Conservation (phyloP, 2,329 filamentous ascomycete species). For the Colletotrichum filicis region DNA sequence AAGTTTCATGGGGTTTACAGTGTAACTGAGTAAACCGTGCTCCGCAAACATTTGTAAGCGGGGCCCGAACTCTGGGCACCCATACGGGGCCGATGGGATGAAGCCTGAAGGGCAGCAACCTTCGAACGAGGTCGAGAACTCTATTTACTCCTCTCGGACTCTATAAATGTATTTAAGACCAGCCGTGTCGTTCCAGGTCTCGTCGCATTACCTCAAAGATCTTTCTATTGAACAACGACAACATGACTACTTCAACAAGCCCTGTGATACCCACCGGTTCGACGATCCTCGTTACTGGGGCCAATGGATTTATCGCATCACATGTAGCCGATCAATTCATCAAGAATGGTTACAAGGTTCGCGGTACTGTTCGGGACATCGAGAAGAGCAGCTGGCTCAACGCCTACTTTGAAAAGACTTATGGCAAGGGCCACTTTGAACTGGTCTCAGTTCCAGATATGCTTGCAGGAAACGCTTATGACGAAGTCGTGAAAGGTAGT, state of each 20-base stretch:
- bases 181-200: no score
- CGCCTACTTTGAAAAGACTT: slow-evolving; percentile 43
- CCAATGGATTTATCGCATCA: slow-evolving; percentile 53
- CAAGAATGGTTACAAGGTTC: slow-evolving; percentile 52
- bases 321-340: slow-evolving; percentile 53
- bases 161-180: no score
- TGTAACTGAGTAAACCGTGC: background rate
- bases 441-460: slow-evolving; percentile 49
- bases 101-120: no score
- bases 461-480: slow-evolving; percentile 38
- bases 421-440: slow-evolving; percentile 48
- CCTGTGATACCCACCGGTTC: slow-evolving; percentile 42
- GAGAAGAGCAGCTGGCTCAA: slow-evolving; percentile 47
- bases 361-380: slow-evolving; percentile 52
- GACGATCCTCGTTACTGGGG: slow-evolving; percentile 52
- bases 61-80: background rate
- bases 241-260: background rate
- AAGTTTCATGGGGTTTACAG: background rate
- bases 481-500: slow-evolving; percentile 42
- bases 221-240: no score
- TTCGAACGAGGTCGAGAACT: no score
- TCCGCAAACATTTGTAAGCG: background rate
- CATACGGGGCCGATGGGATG: no score
- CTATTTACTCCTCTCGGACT: no score
- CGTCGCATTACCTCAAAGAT: no score